Evolutionary conservation across 1,284 basidiomycete species (phyloP).

Genomic region (Tilletia horrida): DNA sequence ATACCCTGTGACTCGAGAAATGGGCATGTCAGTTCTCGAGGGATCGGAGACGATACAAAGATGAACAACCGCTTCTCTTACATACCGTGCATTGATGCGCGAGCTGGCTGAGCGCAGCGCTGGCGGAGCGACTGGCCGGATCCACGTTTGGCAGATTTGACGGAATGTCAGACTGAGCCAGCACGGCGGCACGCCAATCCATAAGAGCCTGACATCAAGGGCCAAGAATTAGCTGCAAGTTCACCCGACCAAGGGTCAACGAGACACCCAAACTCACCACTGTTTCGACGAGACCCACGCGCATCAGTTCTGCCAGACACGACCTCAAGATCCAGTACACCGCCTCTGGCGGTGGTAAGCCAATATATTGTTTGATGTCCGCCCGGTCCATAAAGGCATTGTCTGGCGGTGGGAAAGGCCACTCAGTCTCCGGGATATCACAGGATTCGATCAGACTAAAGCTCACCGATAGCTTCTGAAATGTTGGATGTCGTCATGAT

Average conservation of each 20-base stretch:
- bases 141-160: neutral
- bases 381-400: constrained; percentile 93
- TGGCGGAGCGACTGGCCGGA: neutral
- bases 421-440: neutral
- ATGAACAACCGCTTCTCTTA: no score
- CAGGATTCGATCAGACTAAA: neutral
- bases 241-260: no score
- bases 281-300: constrained; percentile 67
- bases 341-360: constrained; percentile 80
- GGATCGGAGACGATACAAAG: neutral
- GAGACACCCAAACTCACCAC: constrained; percentile 58
- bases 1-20: constrained; percentile 62
- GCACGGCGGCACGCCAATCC: constrained; percentile 7
- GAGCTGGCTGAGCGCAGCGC: constrained; percentile 3
- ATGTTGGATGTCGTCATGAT: constrained; percentile 97
- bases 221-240: neutral
- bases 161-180: neutral
- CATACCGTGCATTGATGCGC: constrained; percentile 5
- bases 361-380: constrained; percentile 92
- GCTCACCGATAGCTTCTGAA: constrained; percentile 80
- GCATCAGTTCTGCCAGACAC: constrained; percentile 75
- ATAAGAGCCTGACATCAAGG: neutral
- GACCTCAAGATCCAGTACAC: constrained; percentile 88
- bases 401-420: constrained; percentile 60
- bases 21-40: neutral